phyloP scores from a whole-genome alignment of 1,139 yeast species.

The Tardiomyces depauwii region DNA sequence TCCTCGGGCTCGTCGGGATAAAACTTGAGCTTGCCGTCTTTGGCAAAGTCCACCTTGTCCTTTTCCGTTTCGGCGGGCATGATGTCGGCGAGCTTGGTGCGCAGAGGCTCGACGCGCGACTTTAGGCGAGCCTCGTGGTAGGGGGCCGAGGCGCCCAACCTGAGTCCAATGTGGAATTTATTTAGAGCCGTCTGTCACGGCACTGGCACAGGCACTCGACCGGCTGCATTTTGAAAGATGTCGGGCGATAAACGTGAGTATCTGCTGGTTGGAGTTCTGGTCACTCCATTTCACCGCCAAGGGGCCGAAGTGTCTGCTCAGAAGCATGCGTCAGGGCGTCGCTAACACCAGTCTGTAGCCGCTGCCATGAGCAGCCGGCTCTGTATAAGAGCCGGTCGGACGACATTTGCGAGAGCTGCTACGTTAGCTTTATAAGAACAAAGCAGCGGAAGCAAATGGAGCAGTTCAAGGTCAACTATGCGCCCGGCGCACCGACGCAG shows the following conservation, averaged over 20 bases:
- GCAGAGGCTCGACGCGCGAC: background rate
- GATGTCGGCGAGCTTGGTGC: background rate
- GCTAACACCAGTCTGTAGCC: slow-evolving; percentile 14
- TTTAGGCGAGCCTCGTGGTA: background rate
- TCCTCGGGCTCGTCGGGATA: slow-evolving; percentile 77
- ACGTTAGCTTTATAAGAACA: slow-evolving; percentile 56
- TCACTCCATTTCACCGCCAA: too few species aligned
- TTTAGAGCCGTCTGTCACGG: too few species aligned
- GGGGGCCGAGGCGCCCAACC: background rate
- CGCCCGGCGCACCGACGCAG: slow-evolving; percentile 17
- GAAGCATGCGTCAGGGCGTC: background rate
- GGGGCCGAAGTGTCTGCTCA: too few species aligned
- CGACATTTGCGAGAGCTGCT: slow-evolving; percentile 40
- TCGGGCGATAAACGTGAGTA: too few species aligned
- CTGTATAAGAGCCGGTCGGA: slow-evolving; percentile 56
- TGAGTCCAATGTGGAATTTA: background rate
- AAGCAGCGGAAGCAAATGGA: slow-evolving; percentile 80
- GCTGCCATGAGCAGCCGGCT: slow-evolving; percentile 44
- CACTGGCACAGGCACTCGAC: too few species aligned
- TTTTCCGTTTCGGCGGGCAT: background rate
- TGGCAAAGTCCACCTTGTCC: slow-evolving; percentile 44
- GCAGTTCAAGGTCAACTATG: slow-evolving; percentile 53
- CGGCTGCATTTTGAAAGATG: too few species aligned
- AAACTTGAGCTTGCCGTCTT: slow-evolving; percentile 48
- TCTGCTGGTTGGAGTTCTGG: too few species aligned